These are phyloP conservation scores for Hyphopichia buzzinii DNA, from an alignment of 1,139 yeast genomes.

Conservation along the genomic window DNA sequence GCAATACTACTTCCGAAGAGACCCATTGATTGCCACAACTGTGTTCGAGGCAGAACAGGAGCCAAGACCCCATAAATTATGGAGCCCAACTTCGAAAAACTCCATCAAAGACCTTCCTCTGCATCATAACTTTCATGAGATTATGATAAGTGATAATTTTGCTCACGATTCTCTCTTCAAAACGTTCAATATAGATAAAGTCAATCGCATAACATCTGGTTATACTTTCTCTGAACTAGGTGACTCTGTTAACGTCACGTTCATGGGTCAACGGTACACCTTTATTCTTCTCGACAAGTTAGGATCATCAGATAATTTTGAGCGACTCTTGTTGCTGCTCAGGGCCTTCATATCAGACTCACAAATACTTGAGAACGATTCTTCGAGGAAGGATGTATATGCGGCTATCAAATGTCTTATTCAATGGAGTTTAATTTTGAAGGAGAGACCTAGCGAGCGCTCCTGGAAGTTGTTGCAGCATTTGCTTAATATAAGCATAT, in stretches of 20 bases:
- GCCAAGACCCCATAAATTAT: neutral
- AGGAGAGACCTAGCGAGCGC: conserved; percentile 21
- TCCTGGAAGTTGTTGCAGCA: conserved; percentile 14
- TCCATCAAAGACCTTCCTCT: neutral
- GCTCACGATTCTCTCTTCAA: conserved; percentile 15
- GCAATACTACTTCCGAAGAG: conserved; percentile 13
- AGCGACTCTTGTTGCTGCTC: conserved; percentile 15
- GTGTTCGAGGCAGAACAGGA: conserved; percentile 39
- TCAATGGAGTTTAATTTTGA: conserved; percentile 34
- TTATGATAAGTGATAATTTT: conserved; percentile 3
- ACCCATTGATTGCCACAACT: conserved; percentile 32
- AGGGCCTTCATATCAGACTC: conserved; percentile 12
- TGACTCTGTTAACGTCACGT: conserved; percentile 17
- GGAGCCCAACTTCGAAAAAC: neutral
- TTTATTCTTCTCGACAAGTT: conserved; percentile 26
- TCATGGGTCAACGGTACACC: conserved; percentile 20
- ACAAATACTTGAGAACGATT: conserved; percentile 3
- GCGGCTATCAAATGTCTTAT: conserved; percentile 22
- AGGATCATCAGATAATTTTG: conserved; percentile 17
- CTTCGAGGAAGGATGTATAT: conserved; percentile 13
- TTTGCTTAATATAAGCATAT: conserved; percentile 1
- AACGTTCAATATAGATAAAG: conserved; percentile 17
- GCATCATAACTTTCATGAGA: neutral
- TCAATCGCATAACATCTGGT: conserved; percentile 24
- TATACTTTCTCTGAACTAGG: conserved; percentile 15